Evolutionary conservation across 371 early-diverging fungal species (phyloP), one percentile per base, ranked within the genome.

Genomic region (Syncephalastrum contaminatum): DNA sequence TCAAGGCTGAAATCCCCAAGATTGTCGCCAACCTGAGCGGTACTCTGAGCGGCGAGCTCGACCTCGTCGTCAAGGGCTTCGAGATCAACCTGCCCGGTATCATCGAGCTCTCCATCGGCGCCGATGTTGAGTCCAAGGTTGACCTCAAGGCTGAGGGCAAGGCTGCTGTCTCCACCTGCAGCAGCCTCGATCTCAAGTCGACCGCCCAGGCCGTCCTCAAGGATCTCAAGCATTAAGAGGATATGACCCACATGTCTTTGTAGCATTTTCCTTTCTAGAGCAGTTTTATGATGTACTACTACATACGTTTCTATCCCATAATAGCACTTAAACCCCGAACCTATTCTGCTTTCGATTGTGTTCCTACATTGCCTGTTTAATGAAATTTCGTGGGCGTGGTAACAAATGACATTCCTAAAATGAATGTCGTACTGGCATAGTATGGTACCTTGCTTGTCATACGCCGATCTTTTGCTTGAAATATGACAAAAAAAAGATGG

Each of bases 101-200:
- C 7, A 47, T 47, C 25, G 47, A 47, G 22, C 47, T 47, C 19
- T 22, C 20, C 14, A 25, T 47, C 8, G 47, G 47, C 15, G 47
- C 47, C 40, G 47, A 47, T 19, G 22, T 47, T 21, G 47, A 47
- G 4, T 20, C 25, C 47, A 56, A 59, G 47, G 53, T 62, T 50
- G 25, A 49, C 5, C 47, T 72, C 19, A 53, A 58, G 43, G 59
- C 39, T 27, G 58, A 44, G 15, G 25, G 64, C 66, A 36, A 48
- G 44, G 47, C 49, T 36, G 51, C 53, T 46, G 39, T 62, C 19
- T 52, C 58, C 40, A 48, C 43, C 5, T 56, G 40, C 25, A 60
- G 50, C 20, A 54, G 63, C 15, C 43, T 63, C 19, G 43, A 63
- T 25, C 54, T 43, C 12, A 48, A 56, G 16, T 55, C 50, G 21